Evolutionary conservation across 2,329 filamentous ascomycete species (phyloP), one percentile per base, ranked within the genome.

Genomic region (Aspergillus spinulosporus): DNA sequence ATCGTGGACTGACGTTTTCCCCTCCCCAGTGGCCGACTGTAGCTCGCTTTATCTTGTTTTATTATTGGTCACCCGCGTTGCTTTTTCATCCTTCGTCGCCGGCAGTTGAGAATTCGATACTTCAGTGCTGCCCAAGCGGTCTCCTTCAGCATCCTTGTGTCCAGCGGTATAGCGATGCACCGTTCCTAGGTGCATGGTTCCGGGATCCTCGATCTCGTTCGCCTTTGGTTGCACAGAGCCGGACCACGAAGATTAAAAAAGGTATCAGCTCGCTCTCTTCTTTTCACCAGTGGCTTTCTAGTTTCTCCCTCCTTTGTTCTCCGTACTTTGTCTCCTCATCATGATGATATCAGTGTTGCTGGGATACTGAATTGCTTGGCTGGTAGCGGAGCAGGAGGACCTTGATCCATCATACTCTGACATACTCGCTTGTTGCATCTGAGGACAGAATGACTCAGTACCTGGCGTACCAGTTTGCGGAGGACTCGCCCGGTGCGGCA

Each of bases 371-470:
- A 29, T 42, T 39, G 12, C 29, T 39, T 34, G 39, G 32, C 48
- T 56, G 21, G 15, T 47, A 49, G 29, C 14, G 42, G 34, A 43
- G 29, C 9, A 46, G 47, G 37, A 52, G 44, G 31, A 29, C 31
- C 12, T 37, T 39, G 21, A 15, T n/a, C 29, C 28, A 26, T 47
- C 29, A 32, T 44, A 42, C 12, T 21, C 37, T 4, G 15, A 42
- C 39, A 28, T 36, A 39, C 31, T 54, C 56, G 31, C 46, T 9
- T 5, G n/a, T 32, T 46, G n/a, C 6, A 7, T 9, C 9, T 47
- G 5, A 14, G 32, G 28, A 48, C 42, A 54, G 32, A 34, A 62
- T 63, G 60, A 56, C 59, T 34, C 51, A 55, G 34, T 56, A 54
- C 39, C 53, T 57, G 40, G 37, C 60, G 42, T 40, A 50, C 50